Base-by-base conservation (phyloP, 108 stramenopile genomes). In the Cyclotella distinguenda region DNA sequence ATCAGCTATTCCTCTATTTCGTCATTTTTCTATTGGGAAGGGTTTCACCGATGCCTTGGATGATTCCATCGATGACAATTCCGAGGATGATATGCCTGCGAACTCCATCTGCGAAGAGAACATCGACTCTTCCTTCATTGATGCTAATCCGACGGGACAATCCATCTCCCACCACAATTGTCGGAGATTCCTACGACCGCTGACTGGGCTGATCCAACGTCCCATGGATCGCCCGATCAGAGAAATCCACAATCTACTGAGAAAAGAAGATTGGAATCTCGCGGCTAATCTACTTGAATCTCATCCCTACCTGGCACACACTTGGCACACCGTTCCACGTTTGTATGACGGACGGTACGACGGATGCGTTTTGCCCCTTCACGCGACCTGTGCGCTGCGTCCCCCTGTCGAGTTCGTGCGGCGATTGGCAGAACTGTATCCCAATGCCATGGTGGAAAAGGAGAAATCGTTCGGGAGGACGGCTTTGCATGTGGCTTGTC, bases 211-310 rank as follows among this genome's bases (percentile, higher is more conserved):
- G 22, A 9, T 70, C 18, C 47, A 40, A 22, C 15, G 18, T 6
- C 56, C 38, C 22, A 19, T 32, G 32, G 6, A 47, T 7, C 36
- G 34, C 13, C 19, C 40, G 21, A 70, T 70, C 10, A 42, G 12
- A 25, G 28, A 74, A 61, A 50, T 74, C 13, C 73, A 74, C 45
- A 13, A 19, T 19, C 51, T 65, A 11, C 36, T 74, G 16, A 59
- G 58, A 23, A 74, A 61, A 19, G 73, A 74, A 61, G 73, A 74
- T 52, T 74, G 73, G 73, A 61, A 64, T 46, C 60, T 74, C 33
- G 73, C 73, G 40, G 66, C 73, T 6, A 34, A 32, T 22, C 28
- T 74, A 16, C 50, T 74, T 1, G 18, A 58, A 33, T 53, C 51
- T 10, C 58, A 74, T 27, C 73, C 64, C 11, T 19, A 22, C 13